Percentiles rank a stretch among this genome's conserved stretches.
Evolutionary conservation across 192 early-diverging fungal species (phyloP).

Genomic region (Geosiphon pyriformis): DNA sequence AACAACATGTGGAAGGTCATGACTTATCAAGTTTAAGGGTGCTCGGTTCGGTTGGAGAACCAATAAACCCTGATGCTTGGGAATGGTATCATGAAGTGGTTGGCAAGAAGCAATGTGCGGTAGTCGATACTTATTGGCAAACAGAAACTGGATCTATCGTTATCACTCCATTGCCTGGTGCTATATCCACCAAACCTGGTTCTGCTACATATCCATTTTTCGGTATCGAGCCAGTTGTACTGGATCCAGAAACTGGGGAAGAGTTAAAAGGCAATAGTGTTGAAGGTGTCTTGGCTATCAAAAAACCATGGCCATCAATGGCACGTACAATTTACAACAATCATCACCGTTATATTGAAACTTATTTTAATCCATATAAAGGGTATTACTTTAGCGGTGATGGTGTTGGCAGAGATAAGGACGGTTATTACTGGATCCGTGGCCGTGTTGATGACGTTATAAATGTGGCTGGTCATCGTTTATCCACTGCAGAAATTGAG

Average conservation of each 20-base stretch:
- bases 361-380: conserved; percentile 85
- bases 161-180: conserved; percentile 87
- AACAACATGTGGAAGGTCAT: conserved; percentile 68
- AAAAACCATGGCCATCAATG: conserved; percentile 85
- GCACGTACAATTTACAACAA: conserved; percentile 87
- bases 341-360: conserved; percentile 89
- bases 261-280: conserved; percentile 83
- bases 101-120: conserved; percentile 77
- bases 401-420: conserved; percentile 83
- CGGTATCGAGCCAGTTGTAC: conserved; percentile 81
- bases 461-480: conserved; percentile 92
- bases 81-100: conserved; percentile 93
- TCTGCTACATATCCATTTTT: conserved; percentile 97
- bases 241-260: conserved; percentile 79
- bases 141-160: conserved; percentile 94
- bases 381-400: conserved; percentile 97
- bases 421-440: conserved; percentile 95
- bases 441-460: conserved; percentile 88
- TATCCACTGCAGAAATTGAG: conserved; percentile 93
- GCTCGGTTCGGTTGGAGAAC: conserved; percentile 93
- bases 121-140: conserved; percentile 96
- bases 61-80: conserved; percentile 98
- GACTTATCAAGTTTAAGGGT: conserved; percentile 81
- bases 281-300: conserved; percentile 87
- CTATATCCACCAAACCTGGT: conserved; percentile 85